A percentile compares a stretch with the other conserved stretches of the same genome.
These are phyloP conservation scores for Ophiostoma perfectum DNA, from an alignment of 2,329 filamentous ascomycete species.

Conservation along the genomic window DNA sequence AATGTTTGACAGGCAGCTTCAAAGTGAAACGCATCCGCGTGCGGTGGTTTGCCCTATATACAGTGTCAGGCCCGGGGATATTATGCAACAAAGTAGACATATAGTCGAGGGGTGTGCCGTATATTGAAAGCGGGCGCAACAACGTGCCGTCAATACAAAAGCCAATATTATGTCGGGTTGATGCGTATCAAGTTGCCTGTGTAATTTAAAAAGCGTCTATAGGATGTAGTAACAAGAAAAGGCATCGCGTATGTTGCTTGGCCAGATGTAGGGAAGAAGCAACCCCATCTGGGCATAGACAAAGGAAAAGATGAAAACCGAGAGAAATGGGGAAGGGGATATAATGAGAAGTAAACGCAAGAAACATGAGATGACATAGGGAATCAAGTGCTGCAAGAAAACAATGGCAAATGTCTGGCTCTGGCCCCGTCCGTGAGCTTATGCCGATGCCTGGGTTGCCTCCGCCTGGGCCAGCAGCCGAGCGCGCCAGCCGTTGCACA, in stretches of 20 bases:
- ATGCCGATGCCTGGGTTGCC: conserved; percentile 37
- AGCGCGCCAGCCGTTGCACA: conserved; percentile 78
- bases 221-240: not conserved
- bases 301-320: not conserved
- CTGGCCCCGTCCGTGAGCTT: not conserved
- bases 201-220: not conserved
- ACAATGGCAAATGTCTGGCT: not conserved
- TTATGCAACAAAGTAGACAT: not conserved
- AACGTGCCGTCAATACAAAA: not conserved
- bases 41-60: too few relatives aligned
- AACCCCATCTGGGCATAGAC: not conserved
- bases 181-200: conserved; percentile 4
- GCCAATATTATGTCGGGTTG: not conserved
- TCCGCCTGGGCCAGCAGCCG: conserved; percentile 64
- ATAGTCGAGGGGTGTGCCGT: not conserved
- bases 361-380: conserved; percentile 30
- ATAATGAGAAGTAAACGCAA: not conserved
- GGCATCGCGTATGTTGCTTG: conserved; percentile 2
- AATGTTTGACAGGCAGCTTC: not conserved
- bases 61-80: not conserved
- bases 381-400: conserved; percentile 31
- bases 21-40: too few relatives aligned
- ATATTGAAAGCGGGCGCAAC: not conserved
- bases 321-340: not conserved
- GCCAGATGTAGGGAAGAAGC: not conserved